Percentiles rank a stretch among this genome's conserved stretches.
phyloP scores from a whole-genome alignment of 345 rosid species.

The Barbarea vulgaris region DNA sequence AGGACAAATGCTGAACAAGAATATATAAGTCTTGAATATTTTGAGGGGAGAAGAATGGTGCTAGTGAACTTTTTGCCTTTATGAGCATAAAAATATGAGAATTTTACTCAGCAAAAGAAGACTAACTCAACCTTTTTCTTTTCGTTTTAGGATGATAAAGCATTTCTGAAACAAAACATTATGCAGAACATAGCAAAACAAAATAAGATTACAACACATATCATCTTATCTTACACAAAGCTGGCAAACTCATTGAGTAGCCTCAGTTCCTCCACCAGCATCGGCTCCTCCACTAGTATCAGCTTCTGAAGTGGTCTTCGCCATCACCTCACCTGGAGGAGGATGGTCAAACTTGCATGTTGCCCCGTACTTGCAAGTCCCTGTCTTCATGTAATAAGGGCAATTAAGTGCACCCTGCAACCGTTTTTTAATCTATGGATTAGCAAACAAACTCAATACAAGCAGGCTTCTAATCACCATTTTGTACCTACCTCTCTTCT shows the following conservation, averaged over 20 bases:
- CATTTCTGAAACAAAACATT: slow-evolving; percentile 7
- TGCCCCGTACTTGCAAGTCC: slow-evolving; percentile 82
- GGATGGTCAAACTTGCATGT: slow-evolving; percentile 96
- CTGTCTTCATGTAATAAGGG: slow-evolving; percentile 95
- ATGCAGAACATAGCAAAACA: slow-evolving; percentile 12
- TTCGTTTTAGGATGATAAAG: slow-evolving; percentile 10
- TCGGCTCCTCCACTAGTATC: slow-evolving; percentile 37
- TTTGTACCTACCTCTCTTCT: slow-evolving; percentile 75
- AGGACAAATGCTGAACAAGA: background rate
- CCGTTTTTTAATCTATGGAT: slow-evolving; percentile 13
- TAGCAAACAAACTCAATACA: slow-evolving; percentile 12
- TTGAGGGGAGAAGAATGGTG: background rate
- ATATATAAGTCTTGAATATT: slow-evolving; percentile 3
- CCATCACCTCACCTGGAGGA: slow-evolving; percentile 89
- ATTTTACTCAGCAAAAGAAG: slow-evolving; percentile 9
- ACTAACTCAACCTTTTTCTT: slow-evolving; percentile 27
- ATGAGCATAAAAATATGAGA: background rate
- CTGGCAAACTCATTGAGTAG: slow-evolving; percentile 25
- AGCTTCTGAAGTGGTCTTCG: slow-evolving; percentile 47
- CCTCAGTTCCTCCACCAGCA: slow-evolving; percentile 5
- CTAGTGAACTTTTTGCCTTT: slow-evolving; percentile 4
- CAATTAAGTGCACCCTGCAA: slow-evolving; percentile 74
- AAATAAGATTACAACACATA: slow-evolving; percentile 34
- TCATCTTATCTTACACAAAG: slow-evolving; percentile 37
- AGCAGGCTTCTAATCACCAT: background rate